Conservation (phyloP, 768 basidiomycete species). For the Kwoniella sp. region DNA sequence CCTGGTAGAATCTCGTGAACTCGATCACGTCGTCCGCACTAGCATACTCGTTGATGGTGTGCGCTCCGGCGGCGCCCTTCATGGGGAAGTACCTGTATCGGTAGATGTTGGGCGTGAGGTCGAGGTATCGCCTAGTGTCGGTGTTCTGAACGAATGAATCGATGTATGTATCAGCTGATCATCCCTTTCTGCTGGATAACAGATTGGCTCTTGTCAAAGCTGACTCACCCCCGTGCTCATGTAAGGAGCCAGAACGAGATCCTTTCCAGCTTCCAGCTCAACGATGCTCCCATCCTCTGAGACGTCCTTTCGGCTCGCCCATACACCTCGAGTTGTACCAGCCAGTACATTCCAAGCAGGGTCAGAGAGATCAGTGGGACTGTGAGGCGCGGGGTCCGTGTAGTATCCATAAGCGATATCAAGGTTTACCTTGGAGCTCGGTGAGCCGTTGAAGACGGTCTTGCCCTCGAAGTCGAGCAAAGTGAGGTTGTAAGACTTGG, state of each 20-base stretch:
- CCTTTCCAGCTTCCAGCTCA: constrained; percentile 28
- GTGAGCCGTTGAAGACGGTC: constrained; percentile 20
- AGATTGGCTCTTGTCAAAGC: constrained; percentile 1
- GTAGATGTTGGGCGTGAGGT: constrained; percentile 55
- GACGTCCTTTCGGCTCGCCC: constrained; percentile 30
- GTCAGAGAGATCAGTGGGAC: constrained; percentile 27
- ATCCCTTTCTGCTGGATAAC: no score
- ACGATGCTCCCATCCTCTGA: constrained; percentile 33
- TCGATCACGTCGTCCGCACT: constrained; percentile 46
- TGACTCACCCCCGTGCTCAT: constrained; percentile 32
- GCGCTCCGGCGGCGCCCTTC: constrained; percentile 41
- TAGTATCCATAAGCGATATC: constrained; percentile 33
- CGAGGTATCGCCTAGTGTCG: constrained; percentile 53
- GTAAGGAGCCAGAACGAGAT: constrained; percentile 29
- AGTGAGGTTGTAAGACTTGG: constrained; percentile 43
- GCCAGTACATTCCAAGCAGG: constrained; percentile 46
- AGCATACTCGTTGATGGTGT: constrained; percentile 56
- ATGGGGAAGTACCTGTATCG: constrained; percentile 52
- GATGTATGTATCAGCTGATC: neutral
- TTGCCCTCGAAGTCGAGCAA: constrained; percentile 37
- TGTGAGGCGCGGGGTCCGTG: constrained; percentile 47
- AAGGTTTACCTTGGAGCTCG: constrained; percentile 23
- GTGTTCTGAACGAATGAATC: constrained; percentile 43
- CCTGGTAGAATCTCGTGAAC: constrained; percentile 46
- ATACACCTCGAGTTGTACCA: constrained; percentile 45